Percentiles rank a stretch among this genome's conserved stretches.
Evolutionary conservation across 441 rosid species (phyloP).

Genomic region (Viola pubescens): DNA sequence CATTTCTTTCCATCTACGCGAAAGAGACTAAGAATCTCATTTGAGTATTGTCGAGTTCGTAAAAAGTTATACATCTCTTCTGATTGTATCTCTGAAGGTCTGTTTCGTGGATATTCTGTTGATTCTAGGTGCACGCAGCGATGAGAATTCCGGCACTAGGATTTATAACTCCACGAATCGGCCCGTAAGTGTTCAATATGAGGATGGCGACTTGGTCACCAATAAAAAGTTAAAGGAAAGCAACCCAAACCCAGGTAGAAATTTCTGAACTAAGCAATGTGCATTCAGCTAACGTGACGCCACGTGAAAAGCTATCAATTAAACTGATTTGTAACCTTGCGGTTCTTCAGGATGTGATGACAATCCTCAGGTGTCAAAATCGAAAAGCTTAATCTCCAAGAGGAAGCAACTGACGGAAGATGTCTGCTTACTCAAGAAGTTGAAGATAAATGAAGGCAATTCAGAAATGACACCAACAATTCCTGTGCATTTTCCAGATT

Average conservation of each 20-base stretch:
- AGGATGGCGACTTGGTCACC: conserved; percentile 19
- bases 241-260: conserved; percentile 38
- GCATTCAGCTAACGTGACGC: background rate
- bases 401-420: conserved; percentile 43
- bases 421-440: conserved; percentile 36
- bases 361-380: background rate
- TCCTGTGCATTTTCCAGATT: conserved; percentile 12
- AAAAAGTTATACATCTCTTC: too few relatives aligned
- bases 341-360: conserved; percentile 20
- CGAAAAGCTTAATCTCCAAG: conserved; percentile 26
- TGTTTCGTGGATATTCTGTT: background rate
- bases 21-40: too few relatives aligned
- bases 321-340: background rate
- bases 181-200: conserved; percentile 8
- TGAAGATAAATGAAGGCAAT: conserved; percentile 30
- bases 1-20: too few relatives aligned
- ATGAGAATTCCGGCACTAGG: conserved; percentile 15
- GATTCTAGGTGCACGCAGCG: conserved; percentile 30
- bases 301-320: background rate
- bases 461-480: background rate
- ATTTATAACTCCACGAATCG: conserved; percentile 2
- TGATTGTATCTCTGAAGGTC: background rate
- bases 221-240: conserved; percentile 37
- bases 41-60: background rate
- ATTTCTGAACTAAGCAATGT: background rate